Conservation (phyloP, 1,284 basidiomycete species). For the Pterulicium gracile region DNA sequence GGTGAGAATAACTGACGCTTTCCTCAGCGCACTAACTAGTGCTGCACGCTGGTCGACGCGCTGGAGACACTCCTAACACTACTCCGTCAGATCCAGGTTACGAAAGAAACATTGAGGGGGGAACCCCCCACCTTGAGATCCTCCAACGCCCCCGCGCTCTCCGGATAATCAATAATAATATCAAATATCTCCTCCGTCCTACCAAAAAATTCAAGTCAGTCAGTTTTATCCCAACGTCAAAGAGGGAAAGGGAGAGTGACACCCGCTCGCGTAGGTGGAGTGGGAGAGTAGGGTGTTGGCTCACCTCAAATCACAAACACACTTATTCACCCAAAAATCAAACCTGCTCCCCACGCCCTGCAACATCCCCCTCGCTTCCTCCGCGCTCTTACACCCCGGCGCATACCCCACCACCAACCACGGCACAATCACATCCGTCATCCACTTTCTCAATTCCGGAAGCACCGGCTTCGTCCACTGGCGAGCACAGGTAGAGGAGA, state of each 20-base stretch:
- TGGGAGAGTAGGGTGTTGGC: too few species aligned
- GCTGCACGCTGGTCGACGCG: conserved; percentile 69
- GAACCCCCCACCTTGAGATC: conserved; percentile 65
- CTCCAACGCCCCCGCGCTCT: conserved; percentile 77
- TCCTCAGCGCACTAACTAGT: conserved; percentile 60
- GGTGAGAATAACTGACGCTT: conserved; percentile 37
- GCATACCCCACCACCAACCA: conserved; percentile 81
- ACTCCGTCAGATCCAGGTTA: conserved; percentile 2
- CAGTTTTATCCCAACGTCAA: conserved; percentile 2
- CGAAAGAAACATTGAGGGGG: conserved; percentile 1
- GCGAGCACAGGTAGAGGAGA: conserved; percentile 52
- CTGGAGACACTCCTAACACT: conserved; percentile 55
- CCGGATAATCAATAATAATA: conserved; percentile 90
- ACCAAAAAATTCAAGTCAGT: conserved; percentile 1
- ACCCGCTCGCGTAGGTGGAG: too few species aligned
- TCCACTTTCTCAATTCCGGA: conserved; percentile 56
- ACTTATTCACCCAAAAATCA: conserved; percentile 57
- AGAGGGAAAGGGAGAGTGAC: conserved; percentile 15
- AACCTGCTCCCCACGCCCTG: conserved; percentile 36
- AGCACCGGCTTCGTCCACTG: conserved; percentile 66
- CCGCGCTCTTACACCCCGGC: conserved; percentile 47
- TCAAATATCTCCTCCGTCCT: conserved; percentile 89
- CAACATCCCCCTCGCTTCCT: conserved; percentile 62
- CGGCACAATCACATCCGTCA: conserved; percentile 65
- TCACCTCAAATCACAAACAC: conserved; percentile 78